Conservation (phyloP, 164 flowering plant species). For the Liquidambar formosana region DNA sequence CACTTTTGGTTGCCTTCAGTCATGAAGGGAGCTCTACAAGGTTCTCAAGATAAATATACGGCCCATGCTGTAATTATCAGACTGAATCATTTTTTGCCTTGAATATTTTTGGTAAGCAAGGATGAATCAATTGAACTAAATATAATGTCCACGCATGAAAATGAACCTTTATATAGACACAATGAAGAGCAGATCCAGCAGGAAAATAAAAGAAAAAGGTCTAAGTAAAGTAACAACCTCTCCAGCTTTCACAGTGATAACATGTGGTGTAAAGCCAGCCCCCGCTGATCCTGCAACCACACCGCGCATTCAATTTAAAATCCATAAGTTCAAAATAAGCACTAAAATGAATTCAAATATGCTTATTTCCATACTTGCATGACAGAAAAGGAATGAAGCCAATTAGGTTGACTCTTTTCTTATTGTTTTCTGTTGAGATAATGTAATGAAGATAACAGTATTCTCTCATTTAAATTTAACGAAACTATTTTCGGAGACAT, state of each 20-base stretch:
- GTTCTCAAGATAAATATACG: background rate
- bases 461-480: too few species aligned
- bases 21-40: background rate
- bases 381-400: too few species aligned
- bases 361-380: too few species aligned
- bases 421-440: background rate
- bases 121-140: background rate
- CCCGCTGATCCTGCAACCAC: slow-evolving; percentile 81
- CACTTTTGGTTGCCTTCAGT: too few species aligned
- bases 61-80: background rate
- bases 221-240: slow-evolving; percentile 52
- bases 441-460: too few species aligned
- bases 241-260: slow-evolving; percentile 82
- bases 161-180: background rate
- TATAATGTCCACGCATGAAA: background rate
- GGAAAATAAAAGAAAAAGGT: background rate
- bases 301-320: too few species aligned
- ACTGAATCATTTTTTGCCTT: background rate
- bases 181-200: background rate
- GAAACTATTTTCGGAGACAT: background rate
- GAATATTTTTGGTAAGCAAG: background rate
- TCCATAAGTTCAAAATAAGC: too few species aligned
- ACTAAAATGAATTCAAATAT: too few species aligned
- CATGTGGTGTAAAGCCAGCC: slow-evolving; percentile 83
- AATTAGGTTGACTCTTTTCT: background rate